Conservation (phyloP, 257 asterid species). For the Plantago elongata region DNA sequence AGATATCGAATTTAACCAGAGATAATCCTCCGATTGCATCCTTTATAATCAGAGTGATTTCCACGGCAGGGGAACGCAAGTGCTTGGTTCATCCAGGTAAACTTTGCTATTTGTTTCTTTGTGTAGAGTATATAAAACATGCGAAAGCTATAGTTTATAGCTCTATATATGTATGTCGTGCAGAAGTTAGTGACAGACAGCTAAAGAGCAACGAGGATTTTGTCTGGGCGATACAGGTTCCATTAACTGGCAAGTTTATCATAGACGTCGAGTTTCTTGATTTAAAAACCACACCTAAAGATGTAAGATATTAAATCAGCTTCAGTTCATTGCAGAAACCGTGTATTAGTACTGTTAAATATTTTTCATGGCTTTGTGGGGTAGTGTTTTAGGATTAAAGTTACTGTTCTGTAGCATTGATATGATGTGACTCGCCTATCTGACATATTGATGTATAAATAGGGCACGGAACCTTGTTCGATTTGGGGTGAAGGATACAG, state of each 20-base stretch:
- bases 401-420: too few species aligned
- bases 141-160: background rate
- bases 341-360: background rate
- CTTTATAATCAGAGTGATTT: conserved; percentile 59
- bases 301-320: conserved; percentile 35
- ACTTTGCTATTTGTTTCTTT: background rate
- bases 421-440: too few species aligned
- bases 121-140: background rate
- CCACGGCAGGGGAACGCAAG: conserved; percentile 78
- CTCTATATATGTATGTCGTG: conserved; percentile 9
- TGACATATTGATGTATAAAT: conserved; percentile 9
- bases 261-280: conserved; percentile 92
- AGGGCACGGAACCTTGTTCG: conserved; percentile 64
- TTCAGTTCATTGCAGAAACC: background rate
- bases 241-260: conserved; percentile 81
- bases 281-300: conserved; percentile 57
- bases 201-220: conserved; percentile 81
- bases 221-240: conserved; percentile 68
- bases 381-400: too few species aligned
- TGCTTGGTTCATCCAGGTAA: conserved; percentile 80
- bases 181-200: conserved; percentile 75
- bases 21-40: conserved; percentile 90
- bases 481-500: conserved; percentile 57
- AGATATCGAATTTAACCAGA: conserved; percentile 56
- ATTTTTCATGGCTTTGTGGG: too few species aligned